Conservation (phyloP, 345 rosid genomes). For the Excoecaria agallocha region DNA sequence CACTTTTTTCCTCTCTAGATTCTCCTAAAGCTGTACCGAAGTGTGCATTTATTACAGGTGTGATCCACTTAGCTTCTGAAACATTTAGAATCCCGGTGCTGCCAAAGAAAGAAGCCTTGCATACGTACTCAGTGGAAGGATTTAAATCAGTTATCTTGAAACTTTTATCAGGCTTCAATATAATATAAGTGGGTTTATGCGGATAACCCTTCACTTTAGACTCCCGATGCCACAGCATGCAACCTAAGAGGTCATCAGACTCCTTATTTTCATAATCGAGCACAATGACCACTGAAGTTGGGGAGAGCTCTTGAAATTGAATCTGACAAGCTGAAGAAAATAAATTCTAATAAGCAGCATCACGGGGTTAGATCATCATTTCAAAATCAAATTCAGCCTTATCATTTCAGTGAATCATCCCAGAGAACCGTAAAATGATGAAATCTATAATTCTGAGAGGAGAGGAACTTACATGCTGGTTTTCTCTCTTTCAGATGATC, state of each 20-base stretch:
- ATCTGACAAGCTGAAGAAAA: constrained; percentile 43
- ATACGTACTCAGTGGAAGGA: constrained; percentile 40
- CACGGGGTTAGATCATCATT: neutral
- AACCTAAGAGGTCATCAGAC: constrained; percentile 35
- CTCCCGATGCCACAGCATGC: constrained; percentile 54
- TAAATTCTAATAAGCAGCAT: neutral
- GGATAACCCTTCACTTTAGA: constrained; percentile 36
- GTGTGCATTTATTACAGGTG: constrained; percentile 28
- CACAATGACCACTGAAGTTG: constrained; percentile 37
- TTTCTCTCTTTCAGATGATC: constrained; percentile 20
- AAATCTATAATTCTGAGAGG: neutral
- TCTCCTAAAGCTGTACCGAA: neutral
- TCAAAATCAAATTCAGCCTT: constrained; percentile 2
- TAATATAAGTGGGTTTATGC: constrained; percentile 33
- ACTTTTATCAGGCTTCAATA: constrained; percentile 37
- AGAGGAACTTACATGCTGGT: constrained; percentile 40
- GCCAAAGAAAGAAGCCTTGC: constrained; percentile 40
- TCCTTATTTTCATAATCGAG: constrained; percentile 29
- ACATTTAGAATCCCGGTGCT: constrained; percentile 29
- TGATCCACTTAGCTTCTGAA: constrained; percentile 46
- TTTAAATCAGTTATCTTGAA: constrained; percentile 30
- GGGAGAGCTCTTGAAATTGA: constrained; percentile 40
- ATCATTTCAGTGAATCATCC: neutral
- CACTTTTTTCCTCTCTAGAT: constrained; percentile 8
- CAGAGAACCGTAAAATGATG: neutral